These are phyloP conservation scores for Alternaria sp. DNA, from an alignment of 2,329 filamentous ascomycete species.

Conservation along the genomic window DNA sequence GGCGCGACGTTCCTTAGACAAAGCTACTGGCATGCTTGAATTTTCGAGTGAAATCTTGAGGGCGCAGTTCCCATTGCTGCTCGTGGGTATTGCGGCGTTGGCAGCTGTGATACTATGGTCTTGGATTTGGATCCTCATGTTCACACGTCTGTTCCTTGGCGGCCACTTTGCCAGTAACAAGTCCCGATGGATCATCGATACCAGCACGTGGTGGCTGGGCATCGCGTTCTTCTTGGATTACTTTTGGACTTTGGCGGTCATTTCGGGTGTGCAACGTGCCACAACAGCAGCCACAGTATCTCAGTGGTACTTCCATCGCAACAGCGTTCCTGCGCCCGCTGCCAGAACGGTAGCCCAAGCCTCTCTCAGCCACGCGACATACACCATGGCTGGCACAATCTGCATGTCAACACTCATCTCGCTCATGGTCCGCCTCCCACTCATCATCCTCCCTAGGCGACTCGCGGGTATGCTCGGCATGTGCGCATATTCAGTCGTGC, in stretches of 20 bases:
- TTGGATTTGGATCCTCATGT: slow-evolving; percentile 97
- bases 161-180: slow-evolving; percentile 72
- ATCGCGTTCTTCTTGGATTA: slow-evolving; percentile 92
- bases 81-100: slow-evolving; percentile 83
- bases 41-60: slow-evolving; percentile 89
- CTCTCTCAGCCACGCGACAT: slow-evolving; percentile 80
- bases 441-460: slow-evolving; percentile 82
- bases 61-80: slow-evolving; percentile 81
- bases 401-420: slow-evolving; percentile 85
- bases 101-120: slow-evolving; percentile 83
- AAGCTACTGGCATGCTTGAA: slow-evolving; percentile 87
- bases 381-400: slow-evolving; percentile 90
- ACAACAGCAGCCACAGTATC: slow-evolving; percentile 95
- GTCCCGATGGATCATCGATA: slow-evolving; percentile 78
- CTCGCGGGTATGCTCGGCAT: slow-evolving; percentile 74
- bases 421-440: slow-evolving; percentile 81
- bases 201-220: slow-evolving; percentile 95
- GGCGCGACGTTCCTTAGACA: slow-evolving; percentile 80
- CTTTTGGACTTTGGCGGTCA: slow-evolving; percentile 89
- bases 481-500: slow-evolving; percentile 80
- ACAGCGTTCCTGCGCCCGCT: slow-evolving; percentile 77
- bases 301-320: slow-evolving; percentile 98
- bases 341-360: slow-evolving; percentile 83
- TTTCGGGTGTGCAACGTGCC: slow-evolving; percentile 86
- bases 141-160: slow-evolving; percentile 92